Evolutionary conservation across 2,329 filamentous ascomycete genomes (phyloP).

Genomic region (Lecanicillium sp.): DNA sequence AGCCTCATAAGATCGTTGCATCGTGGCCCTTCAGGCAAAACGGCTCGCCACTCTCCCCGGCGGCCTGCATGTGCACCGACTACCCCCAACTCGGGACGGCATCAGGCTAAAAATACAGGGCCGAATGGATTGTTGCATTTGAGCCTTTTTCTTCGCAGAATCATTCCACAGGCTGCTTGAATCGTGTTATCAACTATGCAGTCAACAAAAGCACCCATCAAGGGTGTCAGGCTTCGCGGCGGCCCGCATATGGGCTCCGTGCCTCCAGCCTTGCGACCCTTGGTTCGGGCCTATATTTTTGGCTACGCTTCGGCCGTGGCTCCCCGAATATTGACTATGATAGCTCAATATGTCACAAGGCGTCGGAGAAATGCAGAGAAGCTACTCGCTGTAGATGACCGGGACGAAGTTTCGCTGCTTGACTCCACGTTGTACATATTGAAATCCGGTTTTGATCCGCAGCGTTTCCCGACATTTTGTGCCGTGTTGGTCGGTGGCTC

Average conservation of each 20-base stretch:
- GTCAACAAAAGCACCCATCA: too few relatives aligned
- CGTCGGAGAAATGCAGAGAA: constrained; percentile 20
- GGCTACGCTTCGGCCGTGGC: constrained; percentile 52
- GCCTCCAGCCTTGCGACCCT: constrained; percentile 43
- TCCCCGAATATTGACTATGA: constrained; percentile 45
- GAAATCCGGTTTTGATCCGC: constrained; percentile 41
- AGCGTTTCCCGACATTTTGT: constrained; percentile 55
- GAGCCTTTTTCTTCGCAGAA: too few relatives aligned
- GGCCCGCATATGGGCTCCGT: constrained; percentile 17
- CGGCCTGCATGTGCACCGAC: too few relatives aligned
- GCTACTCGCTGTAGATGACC: constrained; percentile 16
- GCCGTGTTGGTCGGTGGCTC: constrained; percentile 51
- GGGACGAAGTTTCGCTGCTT: constrained; percentile 22
- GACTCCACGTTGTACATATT: constrained; percentile 32
- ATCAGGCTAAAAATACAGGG: too few relatives aligned
- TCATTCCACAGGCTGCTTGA: too few relatives aligned
- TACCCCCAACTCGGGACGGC: too few relatives aligned
- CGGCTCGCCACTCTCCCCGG: too few relatives aligned
- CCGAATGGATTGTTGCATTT: too few relatives aligned
- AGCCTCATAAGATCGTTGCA: too few relatives aligned
- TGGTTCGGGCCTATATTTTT: constrained; percentile 50
- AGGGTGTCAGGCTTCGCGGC: too few relatives aligned
- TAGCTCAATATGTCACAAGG: constrained; percentile 40
- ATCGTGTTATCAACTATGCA: too few relatives aligned
- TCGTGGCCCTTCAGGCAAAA: too few relatives aligned